phyloP scores from a whole-genome alignment of 1,139 yeast species.

The Suhomyces kunorum region DNA sequence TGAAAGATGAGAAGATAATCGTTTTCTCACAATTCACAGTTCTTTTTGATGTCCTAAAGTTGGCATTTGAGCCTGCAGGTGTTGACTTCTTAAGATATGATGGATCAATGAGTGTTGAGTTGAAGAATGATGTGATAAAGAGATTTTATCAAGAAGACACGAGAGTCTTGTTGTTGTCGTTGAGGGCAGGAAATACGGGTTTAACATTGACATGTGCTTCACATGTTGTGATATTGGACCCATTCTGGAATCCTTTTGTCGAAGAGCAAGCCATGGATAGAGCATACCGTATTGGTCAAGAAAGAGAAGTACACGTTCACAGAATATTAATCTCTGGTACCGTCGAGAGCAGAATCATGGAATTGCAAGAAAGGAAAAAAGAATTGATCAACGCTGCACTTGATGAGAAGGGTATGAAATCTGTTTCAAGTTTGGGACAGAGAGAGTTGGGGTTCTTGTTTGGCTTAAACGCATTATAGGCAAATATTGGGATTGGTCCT shows the following conservation, averaged over 20 bases:
- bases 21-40: conserved; percentile 85
- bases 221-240: conserved; percentile 86
- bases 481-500: no score
- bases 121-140: conserved; percentile 62
- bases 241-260: conserved; percentile 96
- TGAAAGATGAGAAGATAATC: conserved; percentile 63
- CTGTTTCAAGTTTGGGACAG: conserved; percentile 64
- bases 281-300: conserved; percentile 91
- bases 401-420: conserved; percentile 71
- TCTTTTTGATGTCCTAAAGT: conserved; percentile 67
- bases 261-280: conserved; percentile 97
- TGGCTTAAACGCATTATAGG: conserved; percentile 48
- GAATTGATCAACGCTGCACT: conserved; percentile 74
- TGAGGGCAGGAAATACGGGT: conserved; percentile 93
- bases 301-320: conserved; percentile 70
- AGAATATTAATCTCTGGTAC: conserved; percentile 65
- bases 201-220: conserved; percentile 90
- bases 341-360: conserved; percentile 84
- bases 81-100: conserved; percentile 67
- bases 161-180: conserved; percentile 65
- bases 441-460: conserved; percentile 77
- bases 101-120: conserved; percentile 73
- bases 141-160: conserved; percentile 60
- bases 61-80: conserved; percentile 50
- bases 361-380: conserved; percentile 71